Evolutionary conservation across 1,284 basidiomycete genomes (phyloP), one percentile per base, ranked within the genome.

Genomic region (Ganoderma sinense): DNA sequence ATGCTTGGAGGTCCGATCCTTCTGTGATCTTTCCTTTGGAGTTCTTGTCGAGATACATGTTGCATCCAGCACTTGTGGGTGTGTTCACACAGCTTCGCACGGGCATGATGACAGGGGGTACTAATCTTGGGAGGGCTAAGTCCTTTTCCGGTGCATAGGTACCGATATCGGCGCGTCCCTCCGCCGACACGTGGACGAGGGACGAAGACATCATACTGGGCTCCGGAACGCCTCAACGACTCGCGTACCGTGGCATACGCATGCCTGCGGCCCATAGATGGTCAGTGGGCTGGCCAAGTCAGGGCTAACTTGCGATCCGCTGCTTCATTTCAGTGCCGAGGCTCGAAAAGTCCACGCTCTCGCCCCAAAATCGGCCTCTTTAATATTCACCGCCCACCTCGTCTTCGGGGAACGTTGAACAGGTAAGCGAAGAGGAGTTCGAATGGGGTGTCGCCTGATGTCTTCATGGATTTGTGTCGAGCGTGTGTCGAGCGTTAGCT

Each of bases 221-320:
- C n/a, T 39, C 36, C 83, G 83, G 71, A 73, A 11, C 84, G 82
- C 80, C 69, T 82, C 31, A 82, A 83, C 66, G 78, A 82, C 59
- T 81, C 59, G 36, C 11, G 36, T 11, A 10, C 53, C 53, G 29
- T 56, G 53, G 16, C 18, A 3, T 33, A 29, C 16, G 29, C 53
- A 56, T 56, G 53, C 16, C 2, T 2, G 48, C 53, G 29, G 2
- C 31, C 5, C 16, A 26, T 18, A n/a, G n/a, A n/a, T n/a, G n/a
- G n/a, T n/a, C n/a, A n/a, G n/a, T n/a, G n/a, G n/a, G n/a, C n/a
- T n/a, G n/a, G n/a, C n/a, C 48, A 26, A 51, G 11, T 26, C 13
- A 10, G n/a, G 23, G 23, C 23, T 4, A 53, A 26, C 23, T 26
- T 26, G 14, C 10, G 48, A 8, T 23, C 43, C 7, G 0, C 23